Evolutionary conservation across 192 early-diverging fungal species (phyloP).

Genomic region (Ambispora gerdemannii): DNA sequence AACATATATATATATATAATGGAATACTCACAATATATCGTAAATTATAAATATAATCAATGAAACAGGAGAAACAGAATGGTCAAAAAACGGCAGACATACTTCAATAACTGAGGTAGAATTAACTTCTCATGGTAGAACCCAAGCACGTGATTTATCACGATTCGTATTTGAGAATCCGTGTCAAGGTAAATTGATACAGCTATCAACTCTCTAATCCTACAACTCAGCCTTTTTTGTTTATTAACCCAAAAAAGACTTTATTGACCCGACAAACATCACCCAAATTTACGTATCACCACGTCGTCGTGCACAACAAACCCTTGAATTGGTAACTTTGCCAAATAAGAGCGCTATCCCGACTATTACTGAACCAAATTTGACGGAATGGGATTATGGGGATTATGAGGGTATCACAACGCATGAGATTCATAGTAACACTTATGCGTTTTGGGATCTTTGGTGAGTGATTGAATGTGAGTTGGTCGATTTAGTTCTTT

Average conservation of each 20-base stretch:
- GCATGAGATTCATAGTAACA: conserved; percentile 38
- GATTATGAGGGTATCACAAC: conserved; percentile 47
- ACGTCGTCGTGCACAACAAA: conserved; percentile 41
- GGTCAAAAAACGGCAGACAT: conserved; percentile 46
- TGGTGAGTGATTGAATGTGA: conserved; percentile 36
- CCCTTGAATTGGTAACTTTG: conserved; percentile 29
- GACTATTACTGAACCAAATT: conserved; percentile 31
- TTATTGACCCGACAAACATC: conserved; percentile 42
- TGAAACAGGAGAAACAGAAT: conserved; percentile 38
- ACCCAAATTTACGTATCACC: conserved; percentile 36
- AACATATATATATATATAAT: too few relatives aligned
- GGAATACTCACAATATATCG: too few relatives aligned
- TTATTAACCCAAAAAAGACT: conserved; percentile 16
- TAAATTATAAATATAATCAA: neutral
- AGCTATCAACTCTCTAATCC: neutral
- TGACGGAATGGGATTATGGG: conserved; percentile 47
- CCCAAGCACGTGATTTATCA: conserved; percentile 39
- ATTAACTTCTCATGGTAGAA: conserved; percentile 36
- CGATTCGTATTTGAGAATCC: conserved; percentile 47
- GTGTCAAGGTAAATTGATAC: conserved; percentile 27
- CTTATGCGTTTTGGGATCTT: conserved; percentile 21
- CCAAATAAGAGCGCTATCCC: conserved; percentile 29
- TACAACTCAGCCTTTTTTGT: neutral
- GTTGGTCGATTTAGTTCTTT: neutral
- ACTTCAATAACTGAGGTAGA: conserved; percentile 42